Base-by-base conservation (phyloP, 805 yeast genomes). In the Myxozyma sirexii region DNA sequence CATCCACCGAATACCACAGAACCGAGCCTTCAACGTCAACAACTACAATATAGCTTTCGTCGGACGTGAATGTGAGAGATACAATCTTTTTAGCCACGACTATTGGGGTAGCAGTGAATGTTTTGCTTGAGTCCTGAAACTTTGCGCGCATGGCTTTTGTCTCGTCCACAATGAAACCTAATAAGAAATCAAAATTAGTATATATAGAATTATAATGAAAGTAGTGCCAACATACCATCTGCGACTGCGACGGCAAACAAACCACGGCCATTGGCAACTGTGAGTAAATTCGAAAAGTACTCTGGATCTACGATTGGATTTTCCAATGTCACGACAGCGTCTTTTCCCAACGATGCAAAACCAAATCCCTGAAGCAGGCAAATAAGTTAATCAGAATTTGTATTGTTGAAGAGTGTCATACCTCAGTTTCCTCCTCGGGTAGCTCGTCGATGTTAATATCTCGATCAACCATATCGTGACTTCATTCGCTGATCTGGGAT, bases 161-260 rank as follows among this genome's bases (percentile, higher is more conserved):
- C n/a, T 48, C 54, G 5, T 67, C 73, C 1, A 64, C 43, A 5
- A 57, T 56, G 23, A 62, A 62, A 23, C 66, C 66, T 59, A 24
- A 26, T 35, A 41, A 8, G 38, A n/a, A n/a, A n/a, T n/a, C n/a
- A n/a, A n/a, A n/a, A n/a, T n/a, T n/a, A n/a, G n/a, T n/a, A n/a
- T n/a, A n/a, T n/a, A n/a, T n/a, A n/a, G n/a, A n/a, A n/a, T n/a
- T n/a, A n/a, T n/a, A n/a, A n/a, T n/a, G n/a, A n/a, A n/a, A n/a
- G n/a, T n/a, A n/a, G n/a, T n/a, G n/a, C n/a, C n/a, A 15, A 5
- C 50, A 56, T 51, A 44, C 70, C 68, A 17, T 54, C 56, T 3
- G 56, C 33, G 3, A 65, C 64, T 21, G 65, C 74, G 29, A 66
- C 62, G 5, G 69, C 69, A 50, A 67, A 68, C 19, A 68, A 24